These are phyloP conservation scores for Butyriboletus regius DNA, from an alignment of 1,284 basidiomycete genomes.

Conservation along the genomic window DNA sequence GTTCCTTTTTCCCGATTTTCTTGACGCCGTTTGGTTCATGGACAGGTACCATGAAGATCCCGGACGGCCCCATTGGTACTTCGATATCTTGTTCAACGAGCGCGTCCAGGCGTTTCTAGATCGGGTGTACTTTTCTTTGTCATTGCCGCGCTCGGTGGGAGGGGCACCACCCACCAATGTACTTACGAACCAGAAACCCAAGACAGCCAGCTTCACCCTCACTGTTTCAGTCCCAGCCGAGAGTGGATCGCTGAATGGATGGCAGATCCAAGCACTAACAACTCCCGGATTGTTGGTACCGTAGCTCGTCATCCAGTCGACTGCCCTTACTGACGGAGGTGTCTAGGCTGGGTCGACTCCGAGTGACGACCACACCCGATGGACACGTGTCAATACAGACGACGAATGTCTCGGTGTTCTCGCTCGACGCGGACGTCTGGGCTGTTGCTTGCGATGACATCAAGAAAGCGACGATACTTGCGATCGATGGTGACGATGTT, in stretches of 20 bases:
- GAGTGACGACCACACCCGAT: slow-evolving; percentile 6
- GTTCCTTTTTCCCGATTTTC: neutral
- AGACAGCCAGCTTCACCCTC: slow-evolving; percentile 47
- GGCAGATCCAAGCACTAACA: slow-evolving; percentile 47
- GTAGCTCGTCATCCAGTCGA: neutral
- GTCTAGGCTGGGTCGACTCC: slow-evolving; percentile 25
- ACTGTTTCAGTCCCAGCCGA: slow-evolving; percentile 61
- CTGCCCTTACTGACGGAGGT: neutral
- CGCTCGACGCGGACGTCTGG: slow-evolving; percentile 7
- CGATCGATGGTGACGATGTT: slow-evolving; percentile 12
- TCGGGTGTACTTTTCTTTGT: slow-evolving; percentile 21
- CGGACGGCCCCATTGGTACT: slow-evolving; percentile 64
- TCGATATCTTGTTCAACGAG: slow-evolving; percentile 49
- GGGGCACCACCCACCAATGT: neutral
- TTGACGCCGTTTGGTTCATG: neutral
- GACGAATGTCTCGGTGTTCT: slow-evolving; percentile 25
- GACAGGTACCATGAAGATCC: slow-evolving; percentile 59
- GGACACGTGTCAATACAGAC: slow-evolving; percentile 14
- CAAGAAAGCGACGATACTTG: neutral
- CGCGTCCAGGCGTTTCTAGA: slow-evolving; percentile 53
- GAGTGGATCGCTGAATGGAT: slow-evolving; percentile 60
- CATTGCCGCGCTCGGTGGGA: neutral
- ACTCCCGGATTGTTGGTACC: slow-evolving; percentile 54
- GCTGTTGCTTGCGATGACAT: neutral
- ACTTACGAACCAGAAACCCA: neutral